Conservation (phyloP, 345 rosid species). For the Gossypium herbaceum region DNA sequence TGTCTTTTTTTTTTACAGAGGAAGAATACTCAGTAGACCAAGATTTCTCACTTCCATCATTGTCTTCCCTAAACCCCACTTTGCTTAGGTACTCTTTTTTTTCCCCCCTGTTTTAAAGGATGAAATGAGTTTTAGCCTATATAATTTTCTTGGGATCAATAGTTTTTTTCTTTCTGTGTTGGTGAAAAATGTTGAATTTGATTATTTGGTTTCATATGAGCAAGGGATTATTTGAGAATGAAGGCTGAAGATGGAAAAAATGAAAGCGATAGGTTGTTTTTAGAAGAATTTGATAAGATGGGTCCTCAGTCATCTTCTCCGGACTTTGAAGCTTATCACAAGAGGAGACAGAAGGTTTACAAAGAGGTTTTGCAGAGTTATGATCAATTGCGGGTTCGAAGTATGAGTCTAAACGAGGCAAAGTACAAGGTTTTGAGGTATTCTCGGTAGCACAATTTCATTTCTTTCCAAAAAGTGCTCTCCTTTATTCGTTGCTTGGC, state of each 20-base stretch:
- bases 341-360: slow-evolving; percentile 32
- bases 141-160: background rate
- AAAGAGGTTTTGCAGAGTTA: slow-evolving; percentile 43
- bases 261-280: background rate
- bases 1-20: slow-evolving; percentile 13
- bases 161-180: background rate
- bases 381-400: slow-evolving; percentile 23
- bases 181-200: background rate
- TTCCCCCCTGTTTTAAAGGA: background rate
- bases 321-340: slow-evolving; percentile 25
- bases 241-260: slow-evolving; percentile 12
- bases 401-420: slow-evolving; percentile 32
- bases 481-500: background rate
- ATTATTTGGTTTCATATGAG: slow-evolving; percentile 9
- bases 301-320: slow-evolving; percentile 15
- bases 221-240: slow-evolving; percentile 20
- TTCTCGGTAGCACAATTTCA: slow-evolving; percentile 5
- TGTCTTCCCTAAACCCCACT: slow-evolving; percentile 11
- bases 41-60: slow-evolving; percentile 16
- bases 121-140: background rate
- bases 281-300: slow-evolving; percentile 18
- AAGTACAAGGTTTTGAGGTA: slow-evolving; percentile 53
- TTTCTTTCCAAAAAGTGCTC: background rate
- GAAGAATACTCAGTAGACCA: slow-evolving; percentile 22
- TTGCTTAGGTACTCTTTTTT: slow-evolving; percentile 22